Base-by-base conservation (phyloP, 495 filamentous ascomycete species). In the Aspergillus taichungensis region DNA sequence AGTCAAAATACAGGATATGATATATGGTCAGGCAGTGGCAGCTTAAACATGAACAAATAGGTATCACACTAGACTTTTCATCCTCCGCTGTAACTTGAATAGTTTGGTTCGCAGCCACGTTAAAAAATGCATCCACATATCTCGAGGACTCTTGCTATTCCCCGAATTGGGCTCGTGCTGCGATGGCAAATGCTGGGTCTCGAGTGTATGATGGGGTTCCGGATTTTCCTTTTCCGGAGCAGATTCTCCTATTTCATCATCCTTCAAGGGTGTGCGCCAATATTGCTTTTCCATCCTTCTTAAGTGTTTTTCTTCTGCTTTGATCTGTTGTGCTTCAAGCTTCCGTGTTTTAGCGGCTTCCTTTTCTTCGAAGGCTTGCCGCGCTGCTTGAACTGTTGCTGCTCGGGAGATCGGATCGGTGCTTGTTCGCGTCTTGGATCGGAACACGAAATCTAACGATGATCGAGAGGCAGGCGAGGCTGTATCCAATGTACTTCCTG, bases 291-390 rank as follows among this genome's bases (percentile, higher is more conserved):
- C 50, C 24, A 49, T 60, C 12, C 65, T 58, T 6, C 64, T 66
- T 33, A 57, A 63, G 30, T 73, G 63, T 33, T 55, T 60, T 51
- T 69, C 60, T 57, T 73, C 61, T 11, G 69, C 60, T 63, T 75
- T 77, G 41, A 66, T 63, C 38, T 73, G 76, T 42, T 76, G 74
- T 47, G 75, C 66, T 44, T 79, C 73, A 36, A 75, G 61, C 43
- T 77, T 76, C 27, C 65, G 69, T 14, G 67, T 70, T 49, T 82
- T 80, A 7, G 74, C 75, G n/a, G 66, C 75, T 53, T 80, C 75
- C 47, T 75, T 75, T 45, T 80, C 74, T 42, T 72, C 62, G 50
- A 79, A 81, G 3, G 76, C 76, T 46, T 71, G 70, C 9, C 76
- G 73, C 10, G 76, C 69, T 37, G 72, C 72, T 46, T 73, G 72